phyloP scores from a whole-genome alignment of 176 grass and related monocot species.

The Alloteropsis semialata region DNA sequence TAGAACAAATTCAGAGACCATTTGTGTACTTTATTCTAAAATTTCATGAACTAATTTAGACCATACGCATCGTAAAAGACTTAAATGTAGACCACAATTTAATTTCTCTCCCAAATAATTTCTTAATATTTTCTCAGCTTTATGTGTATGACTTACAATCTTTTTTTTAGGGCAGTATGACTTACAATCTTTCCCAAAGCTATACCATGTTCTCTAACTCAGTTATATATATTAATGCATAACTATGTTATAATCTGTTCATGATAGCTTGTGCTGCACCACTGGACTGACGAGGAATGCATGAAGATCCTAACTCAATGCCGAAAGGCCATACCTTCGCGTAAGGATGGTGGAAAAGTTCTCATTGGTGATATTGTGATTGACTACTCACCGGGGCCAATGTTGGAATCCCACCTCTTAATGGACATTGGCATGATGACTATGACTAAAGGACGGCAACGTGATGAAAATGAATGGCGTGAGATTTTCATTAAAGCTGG shows the following conservation, averaged over 20 bases:
- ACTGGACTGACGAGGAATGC: background rate
- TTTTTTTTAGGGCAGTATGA: too few species aligned
- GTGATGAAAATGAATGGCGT: slow-evolving; percentile 35
- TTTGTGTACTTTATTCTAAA: too few species aligned
- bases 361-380: background rate
- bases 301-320: background rate
- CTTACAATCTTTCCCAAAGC: background rate
- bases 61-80: too few species aligned
- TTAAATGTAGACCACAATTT: too few species aligned
- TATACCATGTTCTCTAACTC: background rate
- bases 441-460: slow-evolving; percentile 19
- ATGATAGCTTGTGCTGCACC: background rate
- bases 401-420: slow-evolving; percentile 21
- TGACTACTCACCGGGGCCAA: background rate
- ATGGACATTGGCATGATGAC: slow-evolving; percentile 41
- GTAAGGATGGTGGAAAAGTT: background rate
- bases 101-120: too few species aligned
- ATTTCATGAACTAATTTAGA: background rate
- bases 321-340: background rate
- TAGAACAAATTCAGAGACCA: too few species aligned
- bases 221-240: background rate
- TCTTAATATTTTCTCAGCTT: too few species aligned
- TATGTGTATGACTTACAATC: background rate
- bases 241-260: background rate
- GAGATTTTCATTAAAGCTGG: slow-evolving; percentile 35